A percentile compares a stretch with the other conserved stretches of the same genome.
phyloP scores from a whole-genome alignment of 441 rosid genomes.

The Gossypium schwendimanii region DNA sequence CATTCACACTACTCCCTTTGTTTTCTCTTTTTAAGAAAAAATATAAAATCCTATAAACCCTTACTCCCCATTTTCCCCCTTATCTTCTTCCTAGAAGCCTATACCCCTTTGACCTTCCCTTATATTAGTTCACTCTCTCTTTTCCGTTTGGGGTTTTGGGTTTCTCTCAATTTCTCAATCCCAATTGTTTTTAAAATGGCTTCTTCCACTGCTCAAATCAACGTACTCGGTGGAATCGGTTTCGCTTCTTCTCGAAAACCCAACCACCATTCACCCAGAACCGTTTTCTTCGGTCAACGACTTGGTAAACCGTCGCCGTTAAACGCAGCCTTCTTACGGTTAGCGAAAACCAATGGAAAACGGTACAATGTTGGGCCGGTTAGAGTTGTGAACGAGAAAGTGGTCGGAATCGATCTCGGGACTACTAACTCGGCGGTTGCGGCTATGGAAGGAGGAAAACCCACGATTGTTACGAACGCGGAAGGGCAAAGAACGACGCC shows the following conservation, averaged over 20 bases:
- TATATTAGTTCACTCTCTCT: not conserved
- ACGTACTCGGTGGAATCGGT: constrained; percentile 43
- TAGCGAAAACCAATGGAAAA: constrained; percentile 6
- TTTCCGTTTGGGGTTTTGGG: not conserved
- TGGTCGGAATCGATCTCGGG: constrained; percentile 68
- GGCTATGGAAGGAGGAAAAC: constrained; percentile 96
- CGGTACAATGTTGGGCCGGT: constrained; percentile 44
- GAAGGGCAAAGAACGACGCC: constrained; percentile 97
- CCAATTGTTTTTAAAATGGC: constrained; percentile 30
- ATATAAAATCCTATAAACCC: not conserved
- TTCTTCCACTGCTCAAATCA: constrained; percentile 55
- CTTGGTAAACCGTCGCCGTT: constrained; percentile 20
- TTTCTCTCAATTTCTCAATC: not conserved
- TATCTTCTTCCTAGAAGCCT: constrained; percentile 15
- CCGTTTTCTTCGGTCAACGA: constrained; percentile 55
- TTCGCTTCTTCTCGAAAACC: constrained; percentile 28
- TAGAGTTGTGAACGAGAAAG: constrained; percentile 57
- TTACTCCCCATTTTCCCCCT: not conserved
- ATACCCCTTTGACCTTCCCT: no score
- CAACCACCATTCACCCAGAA: constrained; percentile 21
- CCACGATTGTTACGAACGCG: constrained; percentile 80
- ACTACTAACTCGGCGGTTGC: constrained; percentile 88
- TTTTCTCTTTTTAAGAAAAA: not conserved
- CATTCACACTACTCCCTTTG: not conserved
- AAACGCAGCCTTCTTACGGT: constrained; percentile 35